phyloP scores from a whole-genome alignment of 2,329 filamentous ascomycete genomes.

The Lasiodiplodia gonubiensis region DNA sequence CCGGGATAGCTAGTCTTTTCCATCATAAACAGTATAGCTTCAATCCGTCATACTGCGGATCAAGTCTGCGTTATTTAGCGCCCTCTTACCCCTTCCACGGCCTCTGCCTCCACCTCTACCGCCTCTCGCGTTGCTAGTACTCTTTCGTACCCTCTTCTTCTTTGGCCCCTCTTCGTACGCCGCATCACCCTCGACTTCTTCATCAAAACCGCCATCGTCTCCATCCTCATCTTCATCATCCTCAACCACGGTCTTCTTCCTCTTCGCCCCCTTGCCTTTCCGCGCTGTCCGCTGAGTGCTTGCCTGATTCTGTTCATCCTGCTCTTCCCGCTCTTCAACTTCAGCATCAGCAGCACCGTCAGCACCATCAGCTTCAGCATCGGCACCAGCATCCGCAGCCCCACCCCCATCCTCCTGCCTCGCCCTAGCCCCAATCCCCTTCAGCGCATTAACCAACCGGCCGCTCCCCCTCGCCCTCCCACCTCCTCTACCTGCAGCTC shows the following conservation, averaged over 20 bases:
- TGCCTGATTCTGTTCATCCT: no score
- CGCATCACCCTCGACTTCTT: not conserved
- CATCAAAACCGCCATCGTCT: not conserved
- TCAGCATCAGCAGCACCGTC: not conserved
- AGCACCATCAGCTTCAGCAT: not conserved
- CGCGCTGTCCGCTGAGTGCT: not conserved
- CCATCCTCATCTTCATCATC: conserved; percentile 4
- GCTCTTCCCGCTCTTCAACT: not conserved
- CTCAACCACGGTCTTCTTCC: conserved; percentile 9
- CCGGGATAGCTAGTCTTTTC: not conserved
- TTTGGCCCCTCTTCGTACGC: conserved; percentile 10
- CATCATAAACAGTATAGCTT: not conserved
- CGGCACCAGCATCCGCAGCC: no score
- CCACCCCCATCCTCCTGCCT: not conserved
- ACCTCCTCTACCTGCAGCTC: not conserved
- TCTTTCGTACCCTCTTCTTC: conserved; percentile 11
- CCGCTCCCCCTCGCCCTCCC: conserved; percentile 65
- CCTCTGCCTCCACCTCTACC: not conserved
- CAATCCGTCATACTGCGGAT: not conserved
- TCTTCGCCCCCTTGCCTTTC: conserved; percentile 11
- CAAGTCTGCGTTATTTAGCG: not conserved
- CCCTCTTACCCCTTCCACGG: not conserved
- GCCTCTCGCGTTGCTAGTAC: no score
- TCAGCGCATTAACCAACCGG: conserved; percentile 77
- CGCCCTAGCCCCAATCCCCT: conserved; percentile 66